phyloP scores from a whole-genome alignment of 805 yeast genomes.

The Vanderwaltozyma polyspora region DNA sequence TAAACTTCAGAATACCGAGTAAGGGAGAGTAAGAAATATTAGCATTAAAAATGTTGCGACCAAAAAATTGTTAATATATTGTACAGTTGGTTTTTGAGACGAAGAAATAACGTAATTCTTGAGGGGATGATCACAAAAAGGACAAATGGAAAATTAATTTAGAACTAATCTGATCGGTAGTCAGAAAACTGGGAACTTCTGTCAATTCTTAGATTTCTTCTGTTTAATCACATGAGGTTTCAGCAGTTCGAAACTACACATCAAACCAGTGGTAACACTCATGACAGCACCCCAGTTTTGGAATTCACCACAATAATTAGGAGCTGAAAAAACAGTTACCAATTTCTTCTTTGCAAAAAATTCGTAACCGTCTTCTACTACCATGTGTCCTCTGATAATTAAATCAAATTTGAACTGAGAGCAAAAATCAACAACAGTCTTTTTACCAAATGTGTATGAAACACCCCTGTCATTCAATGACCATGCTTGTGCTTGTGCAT shows the following conservation, averaged over 20 bases:
- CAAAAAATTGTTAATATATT: no score
- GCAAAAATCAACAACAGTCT: constrained; percentile 57
- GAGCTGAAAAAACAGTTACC: constrained; percentile 73
- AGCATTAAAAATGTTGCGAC: no score
- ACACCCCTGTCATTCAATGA: constrained; percentile 75
- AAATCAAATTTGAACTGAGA: constrained; percentile 57
- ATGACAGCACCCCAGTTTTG: constrained; percentile 72
- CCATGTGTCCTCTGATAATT: constrained; percentile 79
- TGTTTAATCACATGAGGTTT: constrained; percentile 33
- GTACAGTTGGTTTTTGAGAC: no score
- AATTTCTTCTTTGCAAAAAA: constrained; percentile 63
- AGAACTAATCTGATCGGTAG: no score
- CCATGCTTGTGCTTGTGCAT: constrained; percentile 46
- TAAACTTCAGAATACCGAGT: no score
- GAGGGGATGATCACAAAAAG: no score
- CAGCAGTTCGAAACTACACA: constrained; percentile 61
- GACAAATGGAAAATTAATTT: no score
- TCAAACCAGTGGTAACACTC: constrained; percentile 56
- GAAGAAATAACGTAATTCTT: no score
- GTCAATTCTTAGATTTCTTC: no score
- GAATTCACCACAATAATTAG: constrained; percentile 76
- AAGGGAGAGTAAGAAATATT: no score
- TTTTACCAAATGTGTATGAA: constrained; percentile 63
- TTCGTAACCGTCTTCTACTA: constrained; percentile 81
- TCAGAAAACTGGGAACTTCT: no score